Percentiles rank a stretch among this genome's conserved stretches.
phyloP scores from a whole-genome alignment of 352 stramenopile species.

The Pythium sukuiense region DNA sequence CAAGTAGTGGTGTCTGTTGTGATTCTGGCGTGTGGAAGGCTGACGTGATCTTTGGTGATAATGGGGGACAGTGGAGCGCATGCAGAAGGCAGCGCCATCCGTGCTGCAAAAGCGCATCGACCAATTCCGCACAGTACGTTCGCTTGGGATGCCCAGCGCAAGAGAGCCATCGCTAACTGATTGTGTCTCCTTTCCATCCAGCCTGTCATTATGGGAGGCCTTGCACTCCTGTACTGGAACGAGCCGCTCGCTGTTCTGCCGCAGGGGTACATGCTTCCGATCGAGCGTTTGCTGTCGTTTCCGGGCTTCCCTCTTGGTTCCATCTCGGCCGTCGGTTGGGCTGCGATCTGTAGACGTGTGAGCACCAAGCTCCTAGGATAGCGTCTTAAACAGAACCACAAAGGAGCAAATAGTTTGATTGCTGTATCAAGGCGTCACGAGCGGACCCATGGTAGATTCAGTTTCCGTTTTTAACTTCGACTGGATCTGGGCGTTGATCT shows the following conservation, averaged over 20 bases:
- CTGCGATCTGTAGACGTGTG: slow-evolving; percentile 71
- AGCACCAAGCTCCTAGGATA: slow-evolving; percentile 67
- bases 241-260: slow-evolving; percentile 69
- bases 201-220: slow-evolving; percentile 53
- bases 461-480: slow-evolving; percentile 25
- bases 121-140: slow-evolving; percentile 65
- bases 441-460: slow-evolving; percentile 26
- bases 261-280: slow-evolving; percentile 72
- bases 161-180: no score
- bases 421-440: slow-evolving; percentile 33
- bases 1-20: neutral
- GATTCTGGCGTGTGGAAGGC: neutral
- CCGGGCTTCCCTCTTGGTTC: slow-evolving; percentile 73
- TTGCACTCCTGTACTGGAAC: slow-evolving; percentile 77
- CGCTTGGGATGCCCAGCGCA: no score
- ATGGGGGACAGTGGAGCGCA: slow-evolving; percentile 49
- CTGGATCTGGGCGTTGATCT: slow-evolving; percentile 26
- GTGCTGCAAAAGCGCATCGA: slow-evolving; percentile 75
- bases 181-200: slow-evolving; percentile 15
- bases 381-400: slow-evolving; percentile 8
- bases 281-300: slow-evolving; percentile 76
- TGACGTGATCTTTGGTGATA: neutral
- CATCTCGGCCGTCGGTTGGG: slow-evolving; percentile 79
- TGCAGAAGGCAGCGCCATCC: slow-evolving; percentile 63
- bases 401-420: slow-evolving; percentile 1